Base-by-base conservation (phyloP, 192 early-diverging fungal genomes). In the Rhizophagus prolifer region DNA sequence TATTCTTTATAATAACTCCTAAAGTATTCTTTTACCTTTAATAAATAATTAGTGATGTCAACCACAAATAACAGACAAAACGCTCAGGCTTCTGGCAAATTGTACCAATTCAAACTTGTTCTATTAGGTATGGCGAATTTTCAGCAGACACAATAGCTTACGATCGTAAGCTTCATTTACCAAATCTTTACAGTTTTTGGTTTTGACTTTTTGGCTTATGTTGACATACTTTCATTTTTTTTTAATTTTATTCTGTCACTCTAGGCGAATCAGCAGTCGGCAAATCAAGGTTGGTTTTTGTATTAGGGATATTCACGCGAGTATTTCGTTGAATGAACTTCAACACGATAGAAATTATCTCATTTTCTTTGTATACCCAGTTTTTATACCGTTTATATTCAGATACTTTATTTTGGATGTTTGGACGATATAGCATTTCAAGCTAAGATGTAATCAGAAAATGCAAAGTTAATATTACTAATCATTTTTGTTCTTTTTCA, bases 81-180 rank as follows among this genome's bases (percentile, higher is more conserved):
- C 25, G 8, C n/a, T 74, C 72, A 79, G 75, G 26, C 75, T 72
- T 72, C 82, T 25, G 86, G 86, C 64, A 95, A 93, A 77, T 90
- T 92, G 72, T 92, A 91, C 80, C 93, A 93, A 76, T 96, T 97
- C 80, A 99, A 98, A 78, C 92, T 99, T 62, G 97, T 99, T 62
- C 87, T 99, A 59, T 88, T 99, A 70, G 96, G 96, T 90, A 86
- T 75, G 74, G 34, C 46, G 36, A 19, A n/a, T 3, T n/a, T 64
- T 16, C 1, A 12, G 41, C 41, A 44, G 41, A 44, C 41, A 44
- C 4, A 44, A 4, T 21, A n/a, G 16, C 16, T 47, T 26, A 16
- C 67, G 59, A 25, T 70, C 54, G 3, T 25, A 61, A 1, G 60
- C 28, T 19, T 19, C 16, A 54, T 10, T 46, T 41, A 71, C 47